phyloP scores from a whole-genome alignment of 2,329 filamentous ascomycete genomes.

The Phaeophleospora eucalypticola region DNA sequence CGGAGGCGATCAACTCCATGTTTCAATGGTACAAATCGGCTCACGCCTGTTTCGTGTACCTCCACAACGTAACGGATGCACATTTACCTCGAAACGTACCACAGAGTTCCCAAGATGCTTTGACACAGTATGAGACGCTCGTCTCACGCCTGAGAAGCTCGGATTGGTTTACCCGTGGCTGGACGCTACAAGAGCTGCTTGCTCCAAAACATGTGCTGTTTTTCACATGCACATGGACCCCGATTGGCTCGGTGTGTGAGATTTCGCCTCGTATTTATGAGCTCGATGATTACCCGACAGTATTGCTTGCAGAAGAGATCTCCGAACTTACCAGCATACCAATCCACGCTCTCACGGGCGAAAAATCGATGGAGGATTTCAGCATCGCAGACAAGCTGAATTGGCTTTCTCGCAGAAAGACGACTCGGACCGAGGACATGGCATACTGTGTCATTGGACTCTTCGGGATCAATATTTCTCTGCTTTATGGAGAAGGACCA shows the following conservation, averaged over 20 bases:
- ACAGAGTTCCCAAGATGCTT: too few relatives aligned
- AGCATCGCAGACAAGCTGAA: slow-evolving; percentile 8
- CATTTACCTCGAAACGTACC: too few relatives aligned
- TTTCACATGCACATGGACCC: neutral
- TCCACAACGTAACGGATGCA: slow-evolving; percentile 6
- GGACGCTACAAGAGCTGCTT: slow-evolving; percentile 9
- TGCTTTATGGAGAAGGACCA: slow-evolving; percentile 39
- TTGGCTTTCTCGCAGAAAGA: slow-evolving; percentile 9
- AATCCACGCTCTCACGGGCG: neutral
- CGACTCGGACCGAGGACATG: slow-evolving; percentile 35
- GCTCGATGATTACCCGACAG: neutral
- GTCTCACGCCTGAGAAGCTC: neutral
- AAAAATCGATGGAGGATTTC: neutral
- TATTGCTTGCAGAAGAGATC: neutral
- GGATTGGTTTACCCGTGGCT: slow-evolving; percentile 5
- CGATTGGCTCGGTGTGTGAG: neutral
- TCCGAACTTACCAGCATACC: neutral
- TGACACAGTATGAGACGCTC: too few relatives aligned
- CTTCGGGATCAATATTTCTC: slow-evolving; percentile 42
- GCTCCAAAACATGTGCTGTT: slow-evolving; percentile 4
- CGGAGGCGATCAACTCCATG: slow-evolving; percentile 19
- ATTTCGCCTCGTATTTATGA: neutral
- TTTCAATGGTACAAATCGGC: slow-evolving; percentile 16
- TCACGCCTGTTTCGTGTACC: slow-evolving; percentile 16
- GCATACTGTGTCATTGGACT: slow-evolving; percentile 45